Base-by-base conservation (phyloP, 176 grass and related monocot genomes). In the Chloris gayana region DNA sequence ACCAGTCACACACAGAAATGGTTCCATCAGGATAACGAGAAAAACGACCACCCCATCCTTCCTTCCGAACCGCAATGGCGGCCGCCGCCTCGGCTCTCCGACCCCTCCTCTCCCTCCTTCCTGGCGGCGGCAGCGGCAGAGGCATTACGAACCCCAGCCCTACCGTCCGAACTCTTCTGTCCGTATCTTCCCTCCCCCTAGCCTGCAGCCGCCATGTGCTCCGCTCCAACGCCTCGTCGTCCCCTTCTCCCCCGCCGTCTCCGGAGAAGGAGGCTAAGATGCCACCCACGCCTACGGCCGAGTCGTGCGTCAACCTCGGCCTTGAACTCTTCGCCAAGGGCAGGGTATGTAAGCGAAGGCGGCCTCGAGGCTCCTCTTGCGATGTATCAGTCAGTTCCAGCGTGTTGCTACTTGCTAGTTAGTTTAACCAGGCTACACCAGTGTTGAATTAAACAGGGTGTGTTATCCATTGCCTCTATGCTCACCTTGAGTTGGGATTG, bases 261-360 rank as follows among this genome's bases (percentile, higher is more conserved):
- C 68, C 83, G 68, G 88, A 91, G 80, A 71, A 88, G 27, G 69
- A 80, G 63, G 76, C 45, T 38, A 76, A 74, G 34, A 47, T 64
- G 7, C 59, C 13, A 10, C 14, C 54, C 11, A 67, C 77, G 35
- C 77, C 61, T 21, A 95, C 92, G 3, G 92, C 92, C 19, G 95
- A 98, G 76, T 98, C 92, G 9, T 95, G 92, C 53, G 88, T 98
- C 56, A 98, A 93, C 41, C 58, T 90, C 1, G 95, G 95, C 26
- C 95, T 98, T 38, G 29, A 80, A 68, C 86, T 94, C 67, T 98
- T 98, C 92, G 92, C 95, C 53, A 98, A 91, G 85, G 85, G 95
- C 74, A 94, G 89, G 88, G 95, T 98, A 83, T 77, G 88, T 15
- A 57, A 81, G 62, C 42, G 25, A 61, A 61, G 11, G 7, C 8